Base-by-base conservation (phyloP, 1,139 yeast genomes). In the Eremothecium gossypii region DNA sequence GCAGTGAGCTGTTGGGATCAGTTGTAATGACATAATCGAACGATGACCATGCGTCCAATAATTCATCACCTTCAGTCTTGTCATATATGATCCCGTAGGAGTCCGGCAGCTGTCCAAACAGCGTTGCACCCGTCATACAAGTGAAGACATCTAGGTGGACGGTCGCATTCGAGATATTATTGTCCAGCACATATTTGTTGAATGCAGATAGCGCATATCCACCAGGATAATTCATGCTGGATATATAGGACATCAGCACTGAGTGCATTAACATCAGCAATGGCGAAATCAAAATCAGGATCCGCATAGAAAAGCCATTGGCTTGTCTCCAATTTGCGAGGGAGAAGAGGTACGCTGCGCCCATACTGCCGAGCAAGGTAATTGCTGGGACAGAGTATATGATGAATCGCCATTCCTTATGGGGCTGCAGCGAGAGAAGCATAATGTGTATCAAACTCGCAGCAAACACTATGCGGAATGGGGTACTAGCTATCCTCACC, bases 341-440 rank as follows among this genome's bases (percentile, higher is more conserved):
- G 1, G 57, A 49, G 34, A 49, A 50, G 49, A 68, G 58, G 34
- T 59, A 64, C 0, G 78, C 66, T 28, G 83, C 69, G 1, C 83
- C 85, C 41, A 73, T 69, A 4, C 94, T 81, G 2, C 85, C 89
- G 33, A 73, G 61, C 30, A 81, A 55, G 0, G 83, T 75, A 45
- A 85, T 61, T 0, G 83, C 67, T 2, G 97, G 96, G 8, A 81
- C 65, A 0, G 78, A 68, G 57, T 89, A 91, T 11, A 82, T 66
- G 41, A 91, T 77, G 53, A 89, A 91, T 52, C 97, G 73, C 95
- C 95, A 86, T 66, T 91, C 97, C 60, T 89, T 91, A 54, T 89
- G 97, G 1, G 94, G 91, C 59, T 83, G 94, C 43, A 81, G 60
- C 0, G 96, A 87, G 73, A 87, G 73, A 2, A 75, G 58, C 2